Percentiles rank a stretch among this genome's conserved stretches.
These are phyloP conservation scores for Fraxinus nigra DNA, from an alignment of 305 asterid species.

Conservation along the genomic window DNA sequence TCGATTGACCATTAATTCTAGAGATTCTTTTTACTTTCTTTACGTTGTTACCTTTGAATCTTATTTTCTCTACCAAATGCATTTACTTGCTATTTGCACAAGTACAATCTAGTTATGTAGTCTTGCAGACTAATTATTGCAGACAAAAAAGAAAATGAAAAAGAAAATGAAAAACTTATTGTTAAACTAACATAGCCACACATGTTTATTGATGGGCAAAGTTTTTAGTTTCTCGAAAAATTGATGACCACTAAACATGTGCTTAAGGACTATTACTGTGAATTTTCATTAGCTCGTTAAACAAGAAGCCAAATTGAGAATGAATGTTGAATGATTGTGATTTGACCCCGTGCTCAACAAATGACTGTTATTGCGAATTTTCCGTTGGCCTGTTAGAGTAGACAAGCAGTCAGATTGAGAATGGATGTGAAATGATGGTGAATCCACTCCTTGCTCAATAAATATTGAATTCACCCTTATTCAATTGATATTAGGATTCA, in stretches of 20 bases:
- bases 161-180: not conserved
- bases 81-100: not conserved
- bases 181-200: not conserved
- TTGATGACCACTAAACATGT: not conserved
- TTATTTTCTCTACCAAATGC: not conserved
- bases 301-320: not conserved
- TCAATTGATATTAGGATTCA: not conserved
- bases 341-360: not conserved
- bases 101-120: not conserved
- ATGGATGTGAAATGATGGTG: not conserved
- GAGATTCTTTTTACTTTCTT: not conserved
- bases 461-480: not conserved
- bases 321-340: not conserved
- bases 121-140: not conserved
- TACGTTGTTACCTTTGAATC: not conserved
- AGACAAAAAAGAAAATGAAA: not conserved
- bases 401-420: not conserved
- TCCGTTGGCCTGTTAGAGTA: not conserved
- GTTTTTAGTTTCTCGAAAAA: not conserved
- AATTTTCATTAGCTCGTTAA: not conserved
- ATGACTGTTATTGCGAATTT: not conserved
- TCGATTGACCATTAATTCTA: not conserved
- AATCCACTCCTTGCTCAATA: not conserved
- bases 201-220: not conserved
- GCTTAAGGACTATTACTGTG: not conserved